Percentiles rank a stretch among this genome's conserved stretches.
These are phyloP conservation scores for Borealophlyctis nickersoniae DNA, from an alignment of 192 early-diverging fungal species.

Conservation along the genomic window DNA sequence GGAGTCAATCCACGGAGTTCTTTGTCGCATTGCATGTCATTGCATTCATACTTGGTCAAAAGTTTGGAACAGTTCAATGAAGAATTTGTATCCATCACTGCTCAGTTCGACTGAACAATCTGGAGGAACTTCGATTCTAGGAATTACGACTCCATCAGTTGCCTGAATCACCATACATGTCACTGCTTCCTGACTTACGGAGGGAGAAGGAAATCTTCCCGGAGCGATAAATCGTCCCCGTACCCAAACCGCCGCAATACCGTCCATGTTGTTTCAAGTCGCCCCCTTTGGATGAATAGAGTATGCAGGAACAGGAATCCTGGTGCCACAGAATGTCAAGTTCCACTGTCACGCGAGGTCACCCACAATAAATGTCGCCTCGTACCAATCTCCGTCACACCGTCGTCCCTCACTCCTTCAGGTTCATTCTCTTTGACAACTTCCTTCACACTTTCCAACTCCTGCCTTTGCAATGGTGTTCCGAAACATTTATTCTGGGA, in stretches of 20 bases:
- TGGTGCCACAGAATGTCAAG: slow-evolving; percentile 3
- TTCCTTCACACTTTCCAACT: slow-evolving; percentile 94
- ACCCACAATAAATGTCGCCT: not conserved
- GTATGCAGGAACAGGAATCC: slow-evolving; percentile 94
- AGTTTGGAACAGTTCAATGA: slow-evolving; percentile 88
- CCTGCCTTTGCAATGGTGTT: slow-evolving; percentile 89
- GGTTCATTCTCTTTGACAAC: slow-evolving; percentile 87
- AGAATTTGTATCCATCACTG: slow-evolving; percentile 89
- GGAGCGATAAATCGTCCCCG: slow-evolving; percentile 86
- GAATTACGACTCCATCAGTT: too few relatives aligned
- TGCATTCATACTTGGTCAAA: slow-evolving; percentile 71
- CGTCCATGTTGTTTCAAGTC: slow-evolving; percentile 98
- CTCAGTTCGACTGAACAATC: slow-evolving; percentile 95
- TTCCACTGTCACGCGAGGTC: not conserved
- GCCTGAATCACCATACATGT: too few relatives aligned
- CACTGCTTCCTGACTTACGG: too few relatives aligned
- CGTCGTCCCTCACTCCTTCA: slow-evolving; percentile 77
- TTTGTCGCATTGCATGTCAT: not conserved
- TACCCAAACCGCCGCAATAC: slow-evolving; percentile 95
- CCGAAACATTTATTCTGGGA: slow-evolving; percentile 89
- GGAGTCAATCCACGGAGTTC: not conserved
- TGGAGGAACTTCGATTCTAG: slow-evolving; percentile 77
- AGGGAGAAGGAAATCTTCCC: slow-evolving; percentile 89
- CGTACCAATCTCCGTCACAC: slow-evolving; percentile 81
- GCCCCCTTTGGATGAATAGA: slow-evolving; percentile 94